Evolutionary conservation across 1,139 yeast genomes (phyloP), one percentile per base, ranked within the genome.

Genomic region (Wickerhamiella pararugosa): DNA sequence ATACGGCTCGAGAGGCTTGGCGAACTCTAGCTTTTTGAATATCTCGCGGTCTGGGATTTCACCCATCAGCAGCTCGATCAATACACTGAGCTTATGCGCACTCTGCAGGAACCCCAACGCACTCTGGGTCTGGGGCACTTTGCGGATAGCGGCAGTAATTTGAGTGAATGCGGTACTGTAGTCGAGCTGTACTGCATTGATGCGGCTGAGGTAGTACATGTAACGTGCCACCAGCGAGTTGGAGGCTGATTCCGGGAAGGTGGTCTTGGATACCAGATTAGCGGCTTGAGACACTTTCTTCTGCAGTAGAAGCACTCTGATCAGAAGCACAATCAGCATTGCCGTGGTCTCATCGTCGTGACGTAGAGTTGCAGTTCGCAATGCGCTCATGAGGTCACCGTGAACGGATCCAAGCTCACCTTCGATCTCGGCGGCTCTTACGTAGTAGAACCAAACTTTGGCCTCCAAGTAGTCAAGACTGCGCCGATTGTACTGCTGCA

Each of bases 281-380:
- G 84, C 75, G 1, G 98, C 98, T 58, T 81, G 90, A 47, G 76
- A 75, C 42, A 86, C 76, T 53, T 86, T 94, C 60, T 90, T 92
- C 29, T 78, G 65, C 45, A 76, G 65, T 52, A 87, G 66, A 56
- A 81, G 87, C 59, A 78, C 79, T 61, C 97, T 77, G 56, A 92
- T 67, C 51, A 90, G 70, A 49, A 86, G 68, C 25, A 95, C 86
- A 47, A 86, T 79, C 46, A 86, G 68, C 49, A 86, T 76, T 7
- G 94, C 95, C 45, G 83, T 82, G 1, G 96, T 84, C 62, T 90
- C 98, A 43, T 72, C 71, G 59, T 92, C 97, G 56, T 90, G 96
- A 54, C 95, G 78, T 52, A 92, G 72, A 26, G 94, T 78, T 4
- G 96, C 87, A 4, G 93, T 80, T 63, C 96, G 76, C 57, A 90